These are phyloP conservation scores for Saccharomycopsis sp. DNA, from an alignment of 805 yeast genomes.

Conservation along the genomic window DNA sequence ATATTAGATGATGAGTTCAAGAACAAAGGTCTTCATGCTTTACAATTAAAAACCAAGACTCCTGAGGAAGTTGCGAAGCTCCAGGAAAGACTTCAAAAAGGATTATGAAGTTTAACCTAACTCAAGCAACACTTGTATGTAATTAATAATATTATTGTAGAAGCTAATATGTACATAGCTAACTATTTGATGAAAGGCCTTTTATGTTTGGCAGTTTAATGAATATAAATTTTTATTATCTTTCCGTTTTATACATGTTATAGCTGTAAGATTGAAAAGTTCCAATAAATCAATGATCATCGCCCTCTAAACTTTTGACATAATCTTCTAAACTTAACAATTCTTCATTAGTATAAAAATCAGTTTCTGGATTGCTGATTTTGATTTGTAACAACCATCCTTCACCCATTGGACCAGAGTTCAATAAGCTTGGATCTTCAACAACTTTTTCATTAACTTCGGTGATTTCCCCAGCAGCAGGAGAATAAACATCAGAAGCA, in stretches of 20 bases:
- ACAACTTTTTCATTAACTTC: conserved; percentile 63
- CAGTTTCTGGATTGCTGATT: conserved; percentile 34
- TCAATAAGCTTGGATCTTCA: conserved; percentile 66
- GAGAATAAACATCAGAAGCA: conserved; percentile 87
- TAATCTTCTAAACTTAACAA: conserved; percentile 48
- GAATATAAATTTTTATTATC: background rate
- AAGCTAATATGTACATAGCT: too few relatives aligned
- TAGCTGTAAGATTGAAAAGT: too few relatives aligned
- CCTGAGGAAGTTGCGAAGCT: conserved; percentile 39
- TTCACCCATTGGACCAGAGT: conserved; percentile 83
- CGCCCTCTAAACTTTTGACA: conserved; percentile 44
- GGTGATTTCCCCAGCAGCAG: conserved; percentile 65
- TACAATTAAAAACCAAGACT: conserved; percentile 78
- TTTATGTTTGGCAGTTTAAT: too few relatives aligned
- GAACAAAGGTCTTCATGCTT: conserved; percentile 71
- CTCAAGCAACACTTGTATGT: too few relatives aligned
- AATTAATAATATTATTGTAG: too few relatives aligned
- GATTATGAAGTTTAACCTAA: too few relatives aligned
- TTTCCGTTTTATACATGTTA: too few relatives aligned
- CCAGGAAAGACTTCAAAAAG: too few relatives aligned
- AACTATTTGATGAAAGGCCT: background rate
- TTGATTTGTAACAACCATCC: conserved; percentile 87
- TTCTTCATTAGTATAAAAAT: conserved; percentile 32
- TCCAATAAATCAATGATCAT: too few relatives aligned
- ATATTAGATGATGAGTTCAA: conserved; percentile 64